A percentile compares a stretch with the other conserved stretches of the same genome.
These are phyloP conservation scores for Xylogone sp. DNA, from an alignment of 2,329 filamentous ascomycete species.

Conservation along the genomic window DNA sequence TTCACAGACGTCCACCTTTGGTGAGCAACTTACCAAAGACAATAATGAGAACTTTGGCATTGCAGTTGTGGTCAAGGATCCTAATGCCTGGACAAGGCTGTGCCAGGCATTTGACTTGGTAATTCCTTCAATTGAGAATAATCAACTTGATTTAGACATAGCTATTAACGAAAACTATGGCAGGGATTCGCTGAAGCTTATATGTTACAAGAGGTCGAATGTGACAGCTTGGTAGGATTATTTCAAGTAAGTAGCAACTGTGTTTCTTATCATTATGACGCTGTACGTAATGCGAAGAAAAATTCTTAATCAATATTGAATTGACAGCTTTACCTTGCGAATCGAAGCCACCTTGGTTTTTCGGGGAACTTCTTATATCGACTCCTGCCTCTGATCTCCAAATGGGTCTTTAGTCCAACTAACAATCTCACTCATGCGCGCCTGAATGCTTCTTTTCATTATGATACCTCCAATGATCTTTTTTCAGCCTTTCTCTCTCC, in stretches of 20 bases:
- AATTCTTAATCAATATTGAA: neutral
- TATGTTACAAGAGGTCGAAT: constrained; percentile 69
- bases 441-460: constrained; percentile 66
- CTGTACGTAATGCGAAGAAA: neutral
- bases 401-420: constrained; percentile 20
- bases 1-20: neutral
- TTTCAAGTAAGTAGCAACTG: constrained; percentile 32
- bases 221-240: constrained; percentile 52
- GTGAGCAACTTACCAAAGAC: neutral
- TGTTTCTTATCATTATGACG: neutral
- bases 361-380: neutral
- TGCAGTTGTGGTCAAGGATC: neutral
- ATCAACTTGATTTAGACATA: neutral
- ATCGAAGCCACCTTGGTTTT: neutral
- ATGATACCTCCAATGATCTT: constrained; percentile 74
- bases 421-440: constrained; percentile 51
- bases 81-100: constrained; percentile 1
- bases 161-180: neutral
- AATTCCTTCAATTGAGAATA: constrained; percentile 16
- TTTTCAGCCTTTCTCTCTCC: constrained; percentile 68
- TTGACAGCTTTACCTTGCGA: neutral
- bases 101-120: neutral
- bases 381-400: neutral
- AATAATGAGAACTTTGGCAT: neutral
- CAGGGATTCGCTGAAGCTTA: constrained; percentile 42